Conservation (phyloP, 176 grass and related monocot genomes). For the Oryza meridionalis region DNA sequence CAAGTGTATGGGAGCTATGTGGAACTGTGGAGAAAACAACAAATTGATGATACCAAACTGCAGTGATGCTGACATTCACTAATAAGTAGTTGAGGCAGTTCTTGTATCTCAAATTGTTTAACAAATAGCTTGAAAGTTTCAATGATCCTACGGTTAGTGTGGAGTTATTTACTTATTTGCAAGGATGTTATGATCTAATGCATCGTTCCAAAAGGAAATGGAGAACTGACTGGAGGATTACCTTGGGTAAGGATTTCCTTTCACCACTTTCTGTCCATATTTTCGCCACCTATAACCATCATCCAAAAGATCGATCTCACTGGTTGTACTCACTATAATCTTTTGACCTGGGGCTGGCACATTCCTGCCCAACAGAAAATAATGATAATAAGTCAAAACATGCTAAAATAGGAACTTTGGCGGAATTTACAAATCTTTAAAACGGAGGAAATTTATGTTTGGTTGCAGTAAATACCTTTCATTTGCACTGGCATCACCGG, state of each 20-base stretch:
- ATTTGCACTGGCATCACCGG: not conserved
- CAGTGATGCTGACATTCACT: not conserved
- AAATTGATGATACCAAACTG: not conserved
- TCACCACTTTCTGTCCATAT: slow-evolving; percentile 69
- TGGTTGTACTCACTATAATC: slow-evolving; percentile 76
- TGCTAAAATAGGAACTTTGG: not conserved
- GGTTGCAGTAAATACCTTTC: slow-evolving; percentile 35
- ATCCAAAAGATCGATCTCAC: slow-evolving; percentile 73
- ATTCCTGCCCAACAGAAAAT: slow-evolving; percentile 25
- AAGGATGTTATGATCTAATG: not conserved
- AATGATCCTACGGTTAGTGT: not conserved
- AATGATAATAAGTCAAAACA: not conserved
- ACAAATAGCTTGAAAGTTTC: not conserved
- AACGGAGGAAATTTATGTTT: not conserved
- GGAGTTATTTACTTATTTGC: slow-evolving; percentile 14
- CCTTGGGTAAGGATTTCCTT: slow-evolving; percentile 64
- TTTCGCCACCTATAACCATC: slow-evolving; percentile 82
- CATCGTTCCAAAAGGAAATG: not conserved
- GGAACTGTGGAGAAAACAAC: not conserved
- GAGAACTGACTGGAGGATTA: slow-evolving; percentile 25
- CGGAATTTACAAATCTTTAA: not conserved
- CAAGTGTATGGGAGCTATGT: not conserved
- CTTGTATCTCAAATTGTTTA: not conserved
- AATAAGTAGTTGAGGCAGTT: slow-evolving; percentile 8
- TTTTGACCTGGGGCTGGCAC: slow-evolving; percentile 47